Base-by-base conservation (phyloP, 176 grass and related monocot genomes). In the Phyllostachys edulis region DNA sequence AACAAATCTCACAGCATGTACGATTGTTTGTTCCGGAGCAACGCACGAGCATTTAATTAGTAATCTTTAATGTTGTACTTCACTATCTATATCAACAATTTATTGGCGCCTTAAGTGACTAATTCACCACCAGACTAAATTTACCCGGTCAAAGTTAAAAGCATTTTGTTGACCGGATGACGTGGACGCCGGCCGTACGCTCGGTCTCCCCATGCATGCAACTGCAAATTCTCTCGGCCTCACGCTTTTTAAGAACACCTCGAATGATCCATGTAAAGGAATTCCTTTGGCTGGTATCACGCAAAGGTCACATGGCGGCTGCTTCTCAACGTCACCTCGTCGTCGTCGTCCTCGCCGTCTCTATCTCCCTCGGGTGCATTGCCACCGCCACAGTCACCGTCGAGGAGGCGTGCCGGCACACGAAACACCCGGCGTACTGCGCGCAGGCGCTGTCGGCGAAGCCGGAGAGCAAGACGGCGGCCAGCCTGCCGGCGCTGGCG, bases 401-500 rank as follows among this genome's bases (percentile, higher is more conserved):
- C 15, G 67, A 81, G 16, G 74, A 84, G 26, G 83, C 86, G 57
- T 96, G 94, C 94, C 46, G 74, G 26, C 77, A 72, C 81, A 91
- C 94, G 4, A 63, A 75, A 67, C 49, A 76, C 59, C 73, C 89
- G 69, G 67, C 82, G 32, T 36, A 85, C 24, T 89, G 91, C 82
- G 62, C 79, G 54, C 44, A 80, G 1, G 76, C 77, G 7, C 64
- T 95, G 47, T 87, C 73, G 6, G 37, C 49, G 21, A 80, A 51
- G 73, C 85, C 83, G 62, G 82, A 80, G 77, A 75, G 59, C 85
- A 69, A 50, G 71, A 49, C 32, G 42, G 32, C 6, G 71, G 52
- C 87, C 0, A 74, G 81, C 23, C 57, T 84, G 32, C 47, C 85
- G 23, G 65, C 38, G 39, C 36, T 96, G 38, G 82, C 94, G 21